Evolutionary conservation across 495 filamentous ascomycete genomes (phyloP).

Genomic region (Penicillium waksmanii): DNA sequence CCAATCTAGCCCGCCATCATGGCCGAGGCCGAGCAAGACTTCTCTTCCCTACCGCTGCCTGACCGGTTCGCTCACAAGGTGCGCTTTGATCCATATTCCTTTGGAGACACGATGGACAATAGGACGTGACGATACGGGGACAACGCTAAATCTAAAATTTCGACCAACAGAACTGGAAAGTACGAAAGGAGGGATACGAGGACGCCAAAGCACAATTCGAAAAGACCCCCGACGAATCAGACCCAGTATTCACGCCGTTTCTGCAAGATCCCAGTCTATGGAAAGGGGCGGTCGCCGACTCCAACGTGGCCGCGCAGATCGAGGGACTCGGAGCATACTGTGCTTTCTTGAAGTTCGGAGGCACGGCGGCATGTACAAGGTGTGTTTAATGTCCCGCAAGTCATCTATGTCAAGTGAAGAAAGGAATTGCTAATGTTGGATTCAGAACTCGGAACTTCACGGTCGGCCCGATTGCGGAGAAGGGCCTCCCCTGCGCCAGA

Average conservation of each 20-base stretch:
- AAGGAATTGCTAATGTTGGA: slow-evolving; percentile 10
- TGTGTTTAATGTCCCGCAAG: slow-evolving; percentile 31
- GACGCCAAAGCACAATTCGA: slow-evolving; percentile 87
- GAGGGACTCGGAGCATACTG: slow-evolving; percentile 88
- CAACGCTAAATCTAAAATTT: slow-evolving; percentile 24
- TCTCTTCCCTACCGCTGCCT: slow-evolving; percentile 74
- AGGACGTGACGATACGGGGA: background rate
- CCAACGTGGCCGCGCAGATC: slow-evolving; percentile 96
- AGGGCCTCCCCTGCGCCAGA: slow-evolving; percentile 84
- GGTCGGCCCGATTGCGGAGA: slow-evolving; percentile 81
- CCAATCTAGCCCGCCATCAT: slow-evolving; percentile 31
- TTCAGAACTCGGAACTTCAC: slow-evolving; percentile 73
- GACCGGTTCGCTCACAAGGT: slow-evolving; percentile 91
- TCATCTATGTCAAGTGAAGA: background rate
- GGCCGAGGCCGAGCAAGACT: slow-evolving; percentile 76
- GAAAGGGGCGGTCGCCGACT: slow-evolving; percentile 93
- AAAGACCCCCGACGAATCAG: slow-evolving; percentile 81
- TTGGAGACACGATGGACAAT: background rate
- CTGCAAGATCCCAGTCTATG: slow-evolving; percentile 81
- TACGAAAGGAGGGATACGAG: slow-evolving; percentile 93
- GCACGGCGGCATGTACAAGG: slow-evolving; percentile 75
- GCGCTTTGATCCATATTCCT: slow-evolving; percentile 22
- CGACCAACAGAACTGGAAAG: slow-evolving; percentile 84
- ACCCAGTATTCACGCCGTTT: slow-evolving; percentile 84
- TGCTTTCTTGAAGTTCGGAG: slow-evolving; percentile 87